Evolutionary conservation across 2,329 filamentous ascomycete genomes (phyloP), one percentile per base, ranked within the genome.

Genomic region (Ustilaginoidea virens): DNA sequence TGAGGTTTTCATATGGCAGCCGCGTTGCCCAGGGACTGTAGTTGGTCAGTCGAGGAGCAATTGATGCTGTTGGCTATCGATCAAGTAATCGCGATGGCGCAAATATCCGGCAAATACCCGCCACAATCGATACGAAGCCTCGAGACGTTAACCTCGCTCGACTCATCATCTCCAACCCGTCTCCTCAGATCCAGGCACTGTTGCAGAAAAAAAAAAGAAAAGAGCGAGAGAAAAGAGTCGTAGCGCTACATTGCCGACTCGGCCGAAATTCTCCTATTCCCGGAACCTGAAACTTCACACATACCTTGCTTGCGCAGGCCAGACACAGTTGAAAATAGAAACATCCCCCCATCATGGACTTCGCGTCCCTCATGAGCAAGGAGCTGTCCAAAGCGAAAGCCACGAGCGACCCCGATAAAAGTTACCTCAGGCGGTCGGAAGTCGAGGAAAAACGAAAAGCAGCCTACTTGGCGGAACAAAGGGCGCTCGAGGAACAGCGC

Each of bases 341-440:
- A 14, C 17, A 16, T 20, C 20, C 6, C 21, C 16, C 36, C 48
- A 63, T 36, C 40, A 98, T 98, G 90, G 86, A 98, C 55, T 98
- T 98, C 61, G 85, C 85, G 36, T 72, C 83, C 20, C 62, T 98
- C 27, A 92, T 98, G 82, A 74, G 80, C 45, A 80, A 83, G 48
- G 85, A 93, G 55, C 90, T 98, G 46, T 73, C 80, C 45, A 92
- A 90, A 53, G 66, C 76, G 41, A 82, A 82, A 52, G 56, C 66
- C 31, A 40, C 55, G 23, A 40, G 56, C 23, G 41, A 56, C 29
- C 37, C 58, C 11, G 45, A 53, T 22, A 76, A 78, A 45, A 93
- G 92, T 54, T 96, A 83, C 52, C 57, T 82, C 37, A 85, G 82
- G 43, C 82, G 85, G 39, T 75, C 79, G 39, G 87, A 98, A 40